A percentile compares a stretch with the other conserved stretches of the same genome.
These are phyloP conservation scores for Stromatinia cepivora DNA, from an alignment of 2,329 filamentous ascomycete species.

Conservation along the genomic window DNA sequence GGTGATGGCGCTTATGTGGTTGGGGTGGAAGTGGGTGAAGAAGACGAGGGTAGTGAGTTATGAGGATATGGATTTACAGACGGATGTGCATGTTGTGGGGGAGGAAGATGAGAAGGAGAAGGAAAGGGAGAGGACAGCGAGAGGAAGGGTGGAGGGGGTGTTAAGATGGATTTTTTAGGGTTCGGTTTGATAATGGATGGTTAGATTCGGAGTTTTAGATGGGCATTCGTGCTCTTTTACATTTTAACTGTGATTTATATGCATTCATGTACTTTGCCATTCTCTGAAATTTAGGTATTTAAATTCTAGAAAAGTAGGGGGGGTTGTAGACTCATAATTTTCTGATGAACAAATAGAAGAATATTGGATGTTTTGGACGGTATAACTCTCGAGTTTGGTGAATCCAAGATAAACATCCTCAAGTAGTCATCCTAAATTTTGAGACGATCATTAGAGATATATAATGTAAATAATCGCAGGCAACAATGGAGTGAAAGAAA, in stretches of 20 bases:
- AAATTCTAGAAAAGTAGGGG: too few relatives aligned
- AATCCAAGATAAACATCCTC: too few relatives aligned
- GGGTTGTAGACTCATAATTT: too few relatives aligned
- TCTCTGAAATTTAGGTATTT: too few relatives aligned
- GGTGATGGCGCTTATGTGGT: conserved; percentile 56
- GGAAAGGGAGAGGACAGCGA: conserved; percentile 34
- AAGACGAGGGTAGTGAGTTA: conserved; percentile 49
- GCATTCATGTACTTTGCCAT: too few relatives aligned
- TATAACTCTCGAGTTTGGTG: too few relatives aligned
- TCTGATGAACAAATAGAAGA: too few relatives aligned
- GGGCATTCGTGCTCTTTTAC: neutral
- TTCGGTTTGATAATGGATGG: fast-evolving
- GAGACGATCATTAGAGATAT: too few relatives aligned
- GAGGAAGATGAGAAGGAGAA: conserved; percentile 36
- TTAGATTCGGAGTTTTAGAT: neutral
- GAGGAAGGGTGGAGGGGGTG: conserved; percentile 34
- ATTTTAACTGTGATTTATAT: neutral
- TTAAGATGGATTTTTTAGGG: conserved; percentile 39
- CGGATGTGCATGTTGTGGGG: conserved; percentile 46
- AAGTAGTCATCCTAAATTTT: too few relatives aligned
- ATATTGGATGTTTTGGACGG: too few relatives aligned
- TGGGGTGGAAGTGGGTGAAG: conserved; percentile 55
- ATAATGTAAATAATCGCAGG: too few relatives aligned
- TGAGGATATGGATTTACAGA: conserved; percentile 53
- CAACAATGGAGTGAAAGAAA: too few relatives aligned